Percentiles rank a stretch among this genome's conserved stretches.
Evolutionary conservation across 345 rosid genomes (phyloP).

Genomic region (Cardamine chenopodiifolia): DNA sequence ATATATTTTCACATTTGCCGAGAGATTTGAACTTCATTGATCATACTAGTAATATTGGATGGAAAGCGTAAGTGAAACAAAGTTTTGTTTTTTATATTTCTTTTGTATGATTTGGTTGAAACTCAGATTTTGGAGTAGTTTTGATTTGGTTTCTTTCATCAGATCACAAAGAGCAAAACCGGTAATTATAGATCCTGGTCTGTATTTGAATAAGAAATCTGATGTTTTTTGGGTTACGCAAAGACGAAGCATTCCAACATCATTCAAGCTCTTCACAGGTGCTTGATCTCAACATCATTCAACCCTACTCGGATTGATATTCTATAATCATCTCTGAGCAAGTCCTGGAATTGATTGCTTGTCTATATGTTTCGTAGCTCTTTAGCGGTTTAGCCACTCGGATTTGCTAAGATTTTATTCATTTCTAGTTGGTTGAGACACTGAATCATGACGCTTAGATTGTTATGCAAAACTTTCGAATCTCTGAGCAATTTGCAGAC

Average conservation of each 20-base stretch:
- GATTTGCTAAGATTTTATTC: background rate
- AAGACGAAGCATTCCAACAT: slow-evolving; percentile 94
- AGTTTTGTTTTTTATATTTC: background rate
- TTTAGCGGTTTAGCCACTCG: background rate
- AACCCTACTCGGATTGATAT: background rate
- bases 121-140: slow-evolving; percentile 9
- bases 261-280: slow-evolving; percentile 99
- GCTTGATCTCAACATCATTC: background rate
- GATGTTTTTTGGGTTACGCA: slow-evolving; percentile 97
- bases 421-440: background rate
- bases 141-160: slow-evolving; percentile 21
- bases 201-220: slow-evolving; percentile 86
- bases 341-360: background rate
- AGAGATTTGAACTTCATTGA: slow-evolving; percentile 97
- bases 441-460: background rate
- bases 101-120: background rate
- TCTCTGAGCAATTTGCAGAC: slow-evolving; percentile 8
- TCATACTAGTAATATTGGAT: slow-evolving; percentile 97
- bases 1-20: slow-evolving; percentile 87
- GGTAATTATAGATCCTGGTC: slow-evolving; percentile 89
- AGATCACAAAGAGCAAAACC: slow-evolving; percentile 98
- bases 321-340: background rate
- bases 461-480: slow-evolving; percentile 8
- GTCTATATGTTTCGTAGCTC: background rate
- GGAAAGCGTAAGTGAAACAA: slow-evolving; percentile 93